Percentiles rank a stretch among this genome's conserved stretches.
Evolutionary conservation across 176 grass and related monocot species (phyloP).

Genomic region (Echinochloa phyllopogon): DNA sequence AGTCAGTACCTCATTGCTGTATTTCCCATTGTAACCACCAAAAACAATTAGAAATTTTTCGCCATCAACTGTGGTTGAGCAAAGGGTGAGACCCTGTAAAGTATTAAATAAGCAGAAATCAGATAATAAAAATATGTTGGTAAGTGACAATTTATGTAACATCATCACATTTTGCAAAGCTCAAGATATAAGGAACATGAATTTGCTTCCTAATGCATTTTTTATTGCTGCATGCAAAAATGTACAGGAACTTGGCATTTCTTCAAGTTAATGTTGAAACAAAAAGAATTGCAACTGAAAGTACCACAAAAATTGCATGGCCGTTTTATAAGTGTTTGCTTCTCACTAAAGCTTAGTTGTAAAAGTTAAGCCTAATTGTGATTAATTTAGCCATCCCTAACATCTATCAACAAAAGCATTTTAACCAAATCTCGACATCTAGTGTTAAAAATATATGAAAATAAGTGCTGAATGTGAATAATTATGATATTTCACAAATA

Average conservation of each 20-base stretch:
- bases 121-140: neutral
- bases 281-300: slow-evolving; percentile 19
- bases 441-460: slow-evolving; percentile 22
- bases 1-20: slow-evolving; percentile 87
- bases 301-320: slow-evolving; percentile 1
- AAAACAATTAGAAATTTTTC: slow-evolving; percentile 79
- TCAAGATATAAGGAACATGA: slow-evolving; percentile 13
- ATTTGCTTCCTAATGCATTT: slow-evolving; percentile 10
- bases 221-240: neutral
- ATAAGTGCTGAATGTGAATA: neutral
- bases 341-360: slow-evolving; percentile 7
- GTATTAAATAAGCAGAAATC: neutral
- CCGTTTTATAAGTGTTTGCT: neutral
- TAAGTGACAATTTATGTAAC: neutral
- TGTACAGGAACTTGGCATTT: neutral
- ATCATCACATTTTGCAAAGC: slow-evolving; percentile 11
- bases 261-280: slow-evolving; percentile 5
- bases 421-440: slow-evolving; percentile 21
- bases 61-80: slow-evolving; percentile 61
- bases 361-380: slow-evolving; percentile 8
- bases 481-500: slow-evolving; percentile 13
- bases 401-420: slow-evolving; percentile 10
- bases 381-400: slow-evolving; percentile 26
- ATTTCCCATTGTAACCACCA: slow-evolving; percentile 98
- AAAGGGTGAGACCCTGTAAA: slow-evolving; percentile 90